These are phyloP conservation scores for Friedmanniomyces endolithicus DNA, from an alignment of 495 filamentous ascomycete species.

Conservation along the genomic window DNA sequence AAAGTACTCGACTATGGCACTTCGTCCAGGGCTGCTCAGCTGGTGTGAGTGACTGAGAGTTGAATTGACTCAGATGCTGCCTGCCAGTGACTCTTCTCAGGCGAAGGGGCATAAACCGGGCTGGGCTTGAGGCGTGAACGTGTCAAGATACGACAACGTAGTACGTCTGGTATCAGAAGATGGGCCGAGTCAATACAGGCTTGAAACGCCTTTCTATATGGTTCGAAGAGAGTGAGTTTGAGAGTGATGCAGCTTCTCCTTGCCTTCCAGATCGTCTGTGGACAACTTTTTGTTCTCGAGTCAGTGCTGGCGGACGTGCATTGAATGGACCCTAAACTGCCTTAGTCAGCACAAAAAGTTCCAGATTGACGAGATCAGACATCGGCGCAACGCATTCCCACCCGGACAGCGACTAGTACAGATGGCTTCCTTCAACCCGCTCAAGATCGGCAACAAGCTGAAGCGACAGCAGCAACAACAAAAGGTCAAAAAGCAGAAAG, in stretches of 20 bases:
- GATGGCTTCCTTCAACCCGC: constrained; percentile 28
- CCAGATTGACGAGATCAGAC: neutral
- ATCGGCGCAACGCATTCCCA: neutral
- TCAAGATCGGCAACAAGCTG: constrained; percentile 51
- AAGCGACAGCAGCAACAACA: constrained; percentile 62
- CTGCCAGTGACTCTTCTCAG: constrained; percentile 2
- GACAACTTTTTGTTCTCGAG: neutral
- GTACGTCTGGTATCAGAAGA: too few relatives aligned
- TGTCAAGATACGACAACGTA: neutral
- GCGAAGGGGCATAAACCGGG: neutral
- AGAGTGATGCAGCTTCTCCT: too few relatives aligned
- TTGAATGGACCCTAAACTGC: too few relatives aligned
- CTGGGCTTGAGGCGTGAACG: neutral
- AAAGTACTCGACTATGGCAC: too few relatives aligned
- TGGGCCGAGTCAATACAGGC: too few relatives aligned
- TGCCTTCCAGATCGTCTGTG: too few relatives aligned
- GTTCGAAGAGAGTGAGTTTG: neutral
- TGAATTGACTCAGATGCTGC: neutral
- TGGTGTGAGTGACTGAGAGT: too few relatives aligned
- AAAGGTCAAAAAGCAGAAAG: constrained; percentile 60
- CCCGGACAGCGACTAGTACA: neutral
- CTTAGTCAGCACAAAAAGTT: neutral
- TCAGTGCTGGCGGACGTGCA: too few relatives aligned
- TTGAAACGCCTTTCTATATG: neutral
- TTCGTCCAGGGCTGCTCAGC: too few relatives aligned